A percentile compares a stretch with the other conserved stretches of the same genome.
These are phyloP conservation scores for Colletotrichum gigasporum DNA, from an alignment of 2,329 filamentous ascomycete species.

Conservation along the genomic window DNA sequence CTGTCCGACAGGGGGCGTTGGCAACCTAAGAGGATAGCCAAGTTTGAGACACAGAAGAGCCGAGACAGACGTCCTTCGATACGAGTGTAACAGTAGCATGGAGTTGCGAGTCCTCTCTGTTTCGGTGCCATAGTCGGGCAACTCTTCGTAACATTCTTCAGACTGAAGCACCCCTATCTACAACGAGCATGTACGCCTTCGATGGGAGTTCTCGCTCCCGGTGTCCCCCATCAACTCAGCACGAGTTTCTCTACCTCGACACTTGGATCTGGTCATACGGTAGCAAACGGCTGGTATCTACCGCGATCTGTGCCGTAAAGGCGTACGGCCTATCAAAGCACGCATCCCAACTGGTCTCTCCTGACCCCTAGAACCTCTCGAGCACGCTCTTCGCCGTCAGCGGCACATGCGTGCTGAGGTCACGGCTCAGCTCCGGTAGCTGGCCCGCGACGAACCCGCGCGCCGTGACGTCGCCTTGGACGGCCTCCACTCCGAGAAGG, in stretches of 20 bases:
- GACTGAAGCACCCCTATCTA: no score
- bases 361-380: conserved; percentile 9
- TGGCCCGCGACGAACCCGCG: background rate
- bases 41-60: no score
- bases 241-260: background rate
- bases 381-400: conserved; percentile 1
- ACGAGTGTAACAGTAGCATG: no score
- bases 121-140: no score
- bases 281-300: conserved; percentile 25
- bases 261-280: background rate
- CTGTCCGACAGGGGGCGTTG: no score
- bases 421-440: conserved; percentile 6
- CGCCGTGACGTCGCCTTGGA: background rate
- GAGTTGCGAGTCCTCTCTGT: no score
- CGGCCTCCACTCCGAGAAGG: conserved; percentile 5
- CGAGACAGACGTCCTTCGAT: no score
- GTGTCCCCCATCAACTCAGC: no score
- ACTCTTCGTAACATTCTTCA: no score
- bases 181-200: no score
- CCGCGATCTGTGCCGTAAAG: conserved; percentile 33
- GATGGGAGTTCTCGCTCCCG: no score
- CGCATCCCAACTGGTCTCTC: conserved; percentile 6
- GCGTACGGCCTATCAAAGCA: conserved; percentile 18
- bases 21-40: no score
- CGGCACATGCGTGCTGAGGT: conserved; percentile 3